Conservation (phyloP, 768 basidiomycete species). For the Podaxis sp. region DNA sequence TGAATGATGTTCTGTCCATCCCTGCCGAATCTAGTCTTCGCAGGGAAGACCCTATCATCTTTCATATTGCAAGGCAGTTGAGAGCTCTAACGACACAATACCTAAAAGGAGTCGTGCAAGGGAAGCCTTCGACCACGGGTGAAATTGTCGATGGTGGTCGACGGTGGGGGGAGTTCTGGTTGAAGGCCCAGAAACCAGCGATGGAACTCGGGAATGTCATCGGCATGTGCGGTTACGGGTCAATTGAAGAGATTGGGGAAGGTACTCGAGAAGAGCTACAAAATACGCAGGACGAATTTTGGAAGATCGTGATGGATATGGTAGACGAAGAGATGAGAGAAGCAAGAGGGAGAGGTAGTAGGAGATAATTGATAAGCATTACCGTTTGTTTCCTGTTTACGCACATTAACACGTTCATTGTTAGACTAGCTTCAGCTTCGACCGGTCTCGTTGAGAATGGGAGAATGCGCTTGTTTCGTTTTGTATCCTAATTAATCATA, state of each 20-base stretch:
- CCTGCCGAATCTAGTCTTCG: neutral
- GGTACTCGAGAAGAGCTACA: neutral
- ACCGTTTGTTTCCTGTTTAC: too few species aligned
- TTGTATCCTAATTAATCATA: too few species aligned
- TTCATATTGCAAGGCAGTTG: neutral
- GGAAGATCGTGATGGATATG: neutral
- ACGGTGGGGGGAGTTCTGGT: neutral
- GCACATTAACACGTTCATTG: too few species aligned
- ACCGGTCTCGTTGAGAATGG: too few species aligned
- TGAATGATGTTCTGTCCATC: neutral
- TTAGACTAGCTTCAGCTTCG: too few species aligned
- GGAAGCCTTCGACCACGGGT: neutral
- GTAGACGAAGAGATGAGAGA: neutral
- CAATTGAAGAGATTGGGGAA: neutral
- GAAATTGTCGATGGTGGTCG: neutral
- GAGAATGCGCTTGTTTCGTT: too few species aligned
- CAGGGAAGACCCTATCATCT: neutral
- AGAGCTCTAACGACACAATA: neutral
- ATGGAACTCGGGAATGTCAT: neutral
- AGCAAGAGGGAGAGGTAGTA: neutral
- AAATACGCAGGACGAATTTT: neutral
- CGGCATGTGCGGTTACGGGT: neutral
- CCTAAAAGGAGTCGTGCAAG: neutral
- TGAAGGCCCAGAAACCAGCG: neutral
- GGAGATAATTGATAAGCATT: neutral